Evolutionary conservation across 1,139 yeast species (phyloP).

Genomic region (Geotrichum reessii): DNA sequence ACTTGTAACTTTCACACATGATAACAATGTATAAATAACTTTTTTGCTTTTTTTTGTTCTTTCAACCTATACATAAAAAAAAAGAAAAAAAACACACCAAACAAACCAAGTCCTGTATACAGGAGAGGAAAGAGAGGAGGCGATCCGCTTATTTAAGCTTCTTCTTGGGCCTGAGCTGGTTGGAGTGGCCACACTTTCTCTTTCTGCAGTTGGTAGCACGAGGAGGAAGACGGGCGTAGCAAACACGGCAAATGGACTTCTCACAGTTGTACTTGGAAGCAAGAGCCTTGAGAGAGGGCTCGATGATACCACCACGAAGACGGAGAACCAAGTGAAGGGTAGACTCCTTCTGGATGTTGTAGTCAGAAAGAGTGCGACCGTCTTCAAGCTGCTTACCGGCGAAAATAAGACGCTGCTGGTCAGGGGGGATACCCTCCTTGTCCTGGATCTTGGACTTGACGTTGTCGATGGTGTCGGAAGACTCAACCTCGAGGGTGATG

Average conservation of each 20-base stretch:
- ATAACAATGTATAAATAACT: neutral
- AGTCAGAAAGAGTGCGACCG: too few relatives aligned
- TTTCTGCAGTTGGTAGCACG: slow-evolving; percentile 99
- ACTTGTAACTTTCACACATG: neutral
- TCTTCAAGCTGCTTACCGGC: slow-evolving; percentile 93
- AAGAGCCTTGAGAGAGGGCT: slow-evolving; percentile 98
- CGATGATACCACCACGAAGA: slow-evolving; percentile 95
- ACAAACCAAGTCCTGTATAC: slow-evolving; percentile 1
- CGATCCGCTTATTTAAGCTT: slow-evolving; percentile 76
- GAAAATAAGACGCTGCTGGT: slow-evolving; percentile 87
- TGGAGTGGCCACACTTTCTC: slow-evolving; percentile 99
- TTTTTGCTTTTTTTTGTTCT: neutral
- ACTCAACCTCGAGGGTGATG: slow-evolving; percentile 90
- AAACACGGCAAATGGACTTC: slow-evolving; percentile 97
- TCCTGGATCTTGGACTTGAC: slow-evolving; percentile 92
- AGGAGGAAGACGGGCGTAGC: slow-evolving; percentile 99
- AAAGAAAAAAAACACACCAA: neutral
- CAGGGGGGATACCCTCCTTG: slow-evolving; percentile 94
- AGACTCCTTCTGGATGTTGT: slow-evolving; percentile 93
- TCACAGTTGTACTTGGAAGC: slow-evolving; percentile 99
- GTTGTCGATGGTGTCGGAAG: too few relatives aligned
- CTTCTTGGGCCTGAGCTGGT: slow-evolving; percentile 99
- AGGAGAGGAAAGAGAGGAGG: too few relatives aligned
- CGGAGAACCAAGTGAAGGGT: slow-evolving; percentile 82
- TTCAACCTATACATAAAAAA: neutral